Percentiles rank a stretch among this genome's conserved stretches.
These are phyloP conservation scores for Moricandia moricandioides DNA, from an alignment of 345 rosid species.

Conservation along the genomic window DNA sequence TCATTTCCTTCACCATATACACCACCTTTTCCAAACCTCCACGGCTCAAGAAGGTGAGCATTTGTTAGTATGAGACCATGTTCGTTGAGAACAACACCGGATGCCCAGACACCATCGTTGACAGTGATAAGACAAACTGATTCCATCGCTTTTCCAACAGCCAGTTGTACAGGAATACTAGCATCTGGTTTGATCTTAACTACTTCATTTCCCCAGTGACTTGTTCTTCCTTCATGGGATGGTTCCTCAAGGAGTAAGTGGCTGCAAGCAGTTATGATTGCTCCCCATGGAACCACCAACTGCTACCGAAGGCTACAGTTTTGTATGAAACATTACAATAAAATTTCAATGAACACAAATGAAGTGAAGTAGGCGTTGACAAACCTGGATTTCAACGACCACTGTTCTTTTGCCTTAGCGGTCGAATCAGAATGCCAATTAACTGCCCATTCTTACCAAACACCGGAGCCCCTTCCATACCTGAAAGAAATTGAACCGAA, in stretches of 20 bases:
- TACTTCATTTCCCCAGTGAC: constrained; percentile 40
- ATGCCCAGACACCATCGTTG: constrained; percentile 87
- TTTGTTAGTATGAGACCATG: constrained; percentile 85
- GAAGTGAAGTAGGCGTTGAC: constrained; percentile 28
- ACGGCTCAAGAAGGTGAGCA: constrained; percentile 94
- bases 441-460: constrained; percentile 55
- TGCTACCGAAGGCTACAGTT: constrained; percentile 87
- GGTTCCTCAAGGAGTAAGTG: constrained; percentile 74
- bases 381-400: constrained; percentile 97
- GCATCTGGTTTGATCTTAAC: constrained; percentile 14
- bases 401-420: constrained; percentile 71
- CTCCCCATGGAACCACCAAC: constrained; percentile 99
- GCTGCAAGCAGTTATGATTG: constrained; percentile 82
- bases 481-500: constrained; percentile 41
- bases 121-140: constrained; percentile 78
- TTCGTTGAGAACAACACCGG: constrained; percentile 77
- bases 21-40: constrained; percentile 83
- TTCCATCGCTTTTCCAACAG: constrained; percentile 59
- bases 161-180: constrained; percentile 33
- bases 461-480: constrained; percentile 91
- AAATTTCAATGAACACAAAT: constrained; percentile 34
- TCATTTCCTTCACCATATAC: constrained; percentile 39
- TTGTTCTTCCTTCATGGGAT: constrained; percentile 49
- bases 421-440: constrained; percentile 76
- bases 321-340: constrained; percentile 55